Evolutionary conservation across 2,329 filamentous ascomycete species (phyloP).

Genomic region (Boeremia lycopersici): DNA sequence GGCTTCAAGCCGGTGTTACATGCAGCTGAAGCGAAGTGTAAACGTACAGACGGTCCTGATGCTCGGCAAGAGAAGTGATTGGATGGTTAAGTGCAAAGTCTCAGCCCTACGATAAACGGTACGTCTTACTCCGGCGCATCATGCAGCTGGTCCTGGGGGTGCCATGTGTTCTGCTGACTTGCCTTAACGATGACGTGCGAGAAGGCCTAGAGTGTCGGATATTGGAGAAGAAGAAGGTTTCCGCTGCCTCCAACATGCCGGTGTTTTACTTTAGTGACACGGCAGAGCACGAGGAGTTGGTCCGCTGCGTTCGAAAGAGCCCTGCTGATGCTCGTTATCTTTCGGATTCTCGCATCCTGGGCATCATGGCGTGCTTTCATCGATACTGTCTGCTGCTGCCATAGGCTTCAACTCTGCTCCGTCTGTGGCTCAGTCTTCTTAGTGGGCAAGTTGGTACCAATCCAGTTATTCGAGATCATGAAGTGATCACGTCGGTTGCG

Average conservation of each 20-base stretch:
- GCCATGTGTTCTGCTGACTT: slow-evolving; percentile 9
- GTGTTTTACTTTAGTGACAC: background rate
- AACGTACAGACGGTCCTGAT: slow-evolving; percentile 2
- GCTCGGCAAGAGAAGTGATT: background rate
- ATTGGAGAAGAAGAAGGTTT: background rate
- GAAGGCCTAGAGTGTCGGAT: background rate
- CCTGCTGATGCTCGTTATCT: background rate
- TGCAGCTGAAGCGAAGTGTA: slow-evolving; percentile 15
- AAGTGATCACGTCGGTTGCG: background rate
- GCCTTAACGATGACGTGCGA: background rate
- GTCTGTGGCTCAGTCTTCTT: background rate
- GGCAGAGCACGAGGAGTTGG: background rate
- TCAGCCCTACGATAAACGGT: slow-evolving; percentile 14
- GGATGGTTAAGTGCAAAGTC: slow-evolving; percentile 6
- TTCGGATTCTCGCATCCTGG: background rate
- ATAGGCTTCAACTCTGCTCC: background rate
- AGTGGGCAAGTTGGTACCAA: background rate
- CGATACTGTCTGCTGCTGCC: background rate
- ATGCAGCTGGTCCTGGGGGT: slow-evolving; percentile 1
- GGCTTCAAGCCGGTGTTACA: slow-evolving; percentile 3
- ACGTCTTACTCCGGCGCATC: slow-evolving; percentile 10
- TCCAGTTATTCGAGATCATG: background rate
- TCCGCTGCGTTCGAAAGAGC: background rate
- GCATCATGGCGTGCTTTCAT: background rate
- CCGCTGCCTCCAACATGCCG: background rate